Evolutionary conservation across 768 basidiomycete species (phyloP), one percentile per base, ranked within the genome.

Genomic region (Imleria badia): DNA sequence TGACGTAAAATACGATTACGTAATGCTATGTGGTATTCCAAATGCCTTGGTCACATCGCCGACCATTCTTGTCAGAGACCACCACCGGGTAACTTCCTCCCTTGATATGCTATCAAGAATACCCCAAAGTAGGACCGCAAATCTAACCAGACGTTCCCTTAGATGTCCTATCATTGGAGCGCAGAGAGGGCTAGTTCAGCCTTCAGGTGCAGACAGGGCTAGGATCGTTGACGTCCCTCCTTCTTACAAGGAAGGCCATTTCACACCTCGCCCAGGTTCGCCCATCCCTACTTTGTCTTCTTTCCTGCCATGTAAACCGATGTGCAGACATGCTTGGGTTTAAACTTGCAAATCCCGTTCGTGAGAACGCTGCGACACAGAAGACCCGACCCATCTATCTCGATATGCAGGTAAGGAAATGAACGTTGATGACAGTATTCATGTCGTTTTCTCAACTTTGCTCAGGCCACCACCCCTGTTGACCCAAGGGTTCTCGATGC

Each of bases 401-500:
- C 45, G 97, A 99, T 73, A 90, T 96, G 91, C 95, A 97, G 83
- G 94, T 87, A 51, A 56, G 82, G 66, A 42, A 23, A 42, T 65
- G 33, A 23, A 35, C 15, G 39, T 5, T 41, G 6, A 10, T 48
- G 17, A 14, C 35, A 14, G 12, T 40, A 23, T 17, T 45, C 3
- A 8, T 53, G 13, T 23, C 19, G 26, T 51, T 35, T 29, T 42
- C 63, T 60, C 52, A n/a, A 60, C 48, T 44, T 30, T 43, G 15
- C 17, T 14, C 61, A 96, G 91, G 97, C 97, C 6, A 99, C 97
- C 3, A 98, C 97, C 23, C 97, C 97, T 19, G 85, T 97, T 51
- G 97, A 99, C 70, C 97, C 97, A 29, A 85, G 97, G 54, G 97
- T 98, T 6, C 79, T 98, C 52, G 97, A 98, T 73, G 86, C 89